Evolutionary conservation across 1,139 yeast species (phyloP), one percentile per base, ranked within the genome.

Genomic region (Pichia sp.): DNA sequence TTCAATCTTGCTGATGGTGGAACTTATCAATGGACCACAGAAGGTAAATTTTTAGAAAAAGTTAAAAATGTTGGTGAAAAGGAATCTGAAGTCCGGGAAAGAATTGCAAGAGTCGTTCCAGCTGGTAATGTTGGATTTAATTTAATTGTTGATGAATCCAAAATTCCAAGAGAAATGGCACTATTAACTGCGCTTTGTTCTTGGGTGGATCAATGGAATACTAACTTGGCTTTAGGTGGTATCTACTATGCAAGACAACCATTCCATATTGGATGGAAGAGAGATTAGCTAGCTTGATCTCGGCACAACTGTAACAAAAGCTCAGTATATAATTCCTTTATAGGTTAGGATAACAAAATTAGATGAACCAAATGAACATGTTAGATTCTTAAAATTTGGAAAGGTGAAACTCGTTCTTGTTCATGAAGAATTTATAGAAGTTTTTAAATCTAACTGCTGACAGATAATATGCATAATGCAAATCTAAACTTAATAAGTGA

Each of bases 141-240:
- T 22, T 61, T 81, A 40, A 64, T 63, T 48, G 68, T 80, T 27
- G 83, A 80, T 59, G 80, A 76, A 56, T 50, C 72, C 27, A 74
- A 77, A 57, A 73, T 80, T 39, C 71, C 78, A 11, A 63, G 73
- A 42, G 83, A 79, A 54, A 58, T 81, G 65, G 85, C 82, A 1
- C 59, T 80, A 30, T 67, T 79, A 35, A 74, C 82, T 7, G 85
- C 84, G 2, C 66, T 80, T 56, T 74, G 79, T 54, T 77, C 82
- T 41, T 74, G 68, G 59, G 73, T 80, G 50, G 86, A 80, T 57
- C 85, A 80, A 54, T 80, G 86, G 86, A 80, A 77, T 58, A 80
- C 85, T 18, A 68, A 69, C 53, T 62, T 75, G 43, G 77, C 76
- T 29, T 76, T 79, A 34, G 85, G 85, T 23, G 85, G 85, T 30